Conservation (phyloP, 306 rosid genomes). For the Quercus bicolor region DNA sequence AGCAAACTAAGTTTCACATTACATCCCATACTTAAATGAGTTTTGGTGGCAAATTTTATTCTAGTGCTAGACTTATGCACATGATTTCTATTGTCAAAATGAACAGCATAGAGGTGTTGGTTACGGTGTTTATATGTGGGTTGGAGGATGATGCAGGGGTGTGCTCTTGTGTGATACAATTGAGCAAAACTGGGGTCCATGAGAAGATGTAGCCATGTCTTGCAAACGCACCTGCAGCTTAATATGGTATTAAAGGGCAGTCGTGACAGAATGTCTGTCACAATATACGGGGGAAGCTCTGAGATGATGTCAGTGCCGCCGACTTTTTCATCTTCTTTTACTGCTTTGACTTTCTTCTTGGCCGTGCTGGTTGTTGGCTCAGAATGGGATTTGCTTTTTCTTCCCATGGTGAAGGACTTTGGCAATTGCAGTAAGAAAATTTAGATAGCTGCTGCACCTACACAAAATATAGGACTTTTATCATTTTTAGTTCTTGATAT, state of each 20-base stretch:
- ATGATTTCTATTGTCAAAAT: not conserved
- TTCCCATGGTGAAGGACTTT: too few species aligned
- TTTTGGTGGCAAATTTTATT: not conserved
- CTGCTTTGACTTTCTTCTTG: too few species aligned
- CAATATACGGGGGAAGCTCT: not conserved
- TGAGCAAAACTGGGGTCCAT: not conserved
- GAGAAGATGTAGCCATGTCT: not conserved
- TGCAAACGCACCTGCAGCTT: not conserved
- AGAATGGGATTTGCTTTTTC: too few species aligned
- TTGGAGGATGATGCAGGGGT: not conserved
- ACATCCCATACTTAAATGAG: not conserved
- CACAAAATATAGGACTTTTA: too few species aligned
- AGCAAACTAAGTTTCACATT: not conserved
- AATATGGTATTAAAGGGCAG: not conserved
- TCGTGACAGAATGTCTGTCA: not conserved
- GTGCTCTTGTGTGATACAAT: not conserved
- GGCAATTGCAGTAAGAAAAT: too few species aligned
- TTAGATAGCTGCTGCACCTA: too few species aligned
- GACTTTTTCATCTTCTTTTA: too few species aligned
- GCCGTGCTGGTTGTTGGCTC: too few species aligned
- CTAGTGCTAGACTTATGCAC: not conserved
- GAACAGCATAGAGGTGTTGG: not conserved
- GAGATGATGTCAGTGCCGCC: not conserved
- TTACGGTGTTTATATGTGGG: not conserved
- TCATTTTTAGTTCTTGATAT: too few species aligned